phyloP scores from a whole-genome alignment of 2,329 filamentous ascomycete genomes.

The Cordyceps tenuipes region DNA sequence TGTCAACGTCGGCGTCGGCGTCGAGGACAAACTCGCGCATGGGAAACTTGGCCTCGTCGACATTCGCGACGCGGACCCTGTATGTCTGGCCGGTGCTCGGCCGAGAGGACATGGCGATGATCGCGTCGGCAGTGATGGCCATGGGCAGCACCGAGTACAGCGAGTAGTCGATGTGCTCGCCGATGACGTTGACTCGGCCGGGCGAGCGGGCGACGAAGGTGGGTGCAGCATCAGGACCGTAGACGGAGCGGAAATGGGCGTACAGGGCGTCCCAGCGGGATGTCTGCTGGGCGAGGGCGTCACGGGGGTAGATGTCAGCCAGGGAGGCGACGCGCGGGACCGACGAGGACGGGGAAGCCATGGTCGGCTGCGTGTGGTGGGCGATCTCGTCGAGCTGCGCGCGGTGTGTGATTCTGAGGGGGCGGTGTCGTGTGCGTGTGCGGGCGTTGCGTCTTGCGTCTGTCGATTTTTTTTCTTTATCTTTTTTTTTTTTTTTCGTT shows the following conservation, averaged over 20 bases:
- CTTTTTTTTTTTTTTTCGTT: no score
- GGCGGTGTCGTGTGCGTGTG: background rate
- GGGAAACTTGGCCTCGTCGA: constrained; percentile 70
- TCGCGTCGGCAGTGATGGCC: constrained; percentile 84
- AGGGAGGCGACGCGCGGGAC: constrained; percentile 72
- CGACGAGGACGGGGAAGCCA: background rate
- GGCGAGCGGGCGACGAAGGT: constrained; percentile 85
- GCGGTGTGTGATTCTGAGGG: background rate
- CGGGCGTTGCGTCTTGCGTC: no score
- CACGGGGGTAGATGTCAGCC: constrained; percentile 72
- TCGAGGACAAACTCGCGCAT: constrained; percentile 66
- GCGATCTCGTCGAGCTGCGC: background rate
- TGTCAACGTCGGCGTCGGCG: constrained; percentile 54
- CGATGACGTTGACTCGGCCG: constrained; percentile 94
- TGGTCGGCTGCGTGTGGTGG: background rate
- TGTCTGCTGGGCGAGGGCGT: constrained; percentile 58
- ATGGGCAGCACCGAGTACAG: constrained; percentile 94
- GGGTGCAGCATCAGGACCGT: constrained; percentile 51
- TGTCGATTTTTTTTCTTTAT: no score
- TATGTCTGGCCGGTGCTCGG: constrained; percentile 40
- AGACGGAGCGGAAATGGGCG: constrained; percentile 59
- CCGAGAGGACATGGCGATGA: constrained; percentile 67
- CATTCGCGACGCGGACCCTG: constrained; percentile 71
- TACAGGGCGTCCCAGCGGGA: constrained; percentile 70
- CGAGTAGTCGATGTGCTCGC: constrained; percentile 98